Evolutionary conservation across 371 early-diverging fungal genomes (phyloP), one percentile per base, ranked within the genome.

Genomic region (Rhizomucor pusillus): DNA sequence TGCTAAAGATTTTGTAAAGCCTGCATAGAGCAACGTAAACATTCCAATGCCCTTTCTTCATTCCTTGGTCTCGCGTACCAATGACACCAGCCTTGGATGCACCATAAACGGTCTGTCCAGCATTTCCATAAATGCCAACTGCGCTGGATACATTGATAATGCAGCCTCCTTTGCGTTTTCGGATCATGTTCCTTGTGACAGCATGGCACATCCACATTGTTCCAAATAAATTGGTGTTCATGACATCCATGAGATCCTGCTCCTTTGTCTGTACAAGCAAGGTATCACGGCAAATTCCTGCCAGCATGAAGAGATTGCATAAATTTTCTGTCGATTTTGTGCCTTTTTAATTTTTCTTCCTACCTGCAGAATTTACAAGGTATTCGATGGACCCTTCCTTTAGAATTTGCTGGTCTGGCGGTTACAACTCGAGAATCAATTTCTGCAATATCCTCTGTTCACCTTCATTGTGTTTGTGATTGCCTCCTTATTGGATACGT

Each of bases 61-160:
- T 5, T 40, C 40, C 23, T 11, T 14, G 12, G 16, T 1, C 18
- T n/a, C 34, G 19, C 39, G 47, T 75, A 82, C 91, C 95, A 20
- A 93, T 69, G 16, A 92, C 49, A 3, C 91, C 94, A 1, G 92
- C 88, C 69, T 96, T 94, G 41, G 91, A 81, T 0, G 94, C 92
- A 58, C 86, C 75, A 66, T 94, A 95, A 13, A 79, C 82, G 9
- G 81, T 71, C 66, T 91, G 92, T 2, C 92, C 97, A 43, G 66
- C 62, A 54, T 89, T 92, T 3, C 94, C 93, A 20, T 81, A 71
- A 10, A 87, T 45, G 11, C 93, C 97, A 20, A 91, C 73, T 1
- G 90, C 84, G 51, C 93, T 92, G 1, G 91, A 71, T 16, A 95
- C 76, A 67, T 94, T 94, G 67, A 96, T 78, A 47, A 95, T 92